Base-by-base conservation (phyloP, 139 green algal species). In the Chlamydomonas sp. region DNA sequence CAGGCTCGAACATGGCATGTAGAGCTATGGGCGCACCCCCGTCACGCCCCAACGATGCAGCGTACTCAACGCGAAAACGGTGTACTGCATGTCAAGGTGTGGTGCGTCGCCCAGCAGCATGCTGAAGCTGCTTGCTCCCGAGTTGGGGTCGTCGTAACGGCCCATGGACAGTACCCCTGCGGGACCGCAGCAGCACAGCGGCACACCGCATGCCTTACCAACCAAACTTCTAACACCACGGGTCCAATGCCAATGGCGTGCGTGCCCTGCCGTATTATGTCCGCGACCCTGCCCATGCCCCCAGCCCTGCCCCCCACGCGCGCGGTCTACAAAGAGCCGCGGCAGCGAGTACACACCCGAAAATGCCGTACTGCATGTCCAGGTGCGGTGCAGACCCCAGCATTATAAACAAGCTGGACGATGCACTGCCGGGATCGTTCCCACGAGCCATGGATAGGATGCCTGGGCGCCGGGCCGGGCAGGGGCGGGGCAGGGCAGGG, bases 71-170 rank as follows among this genome's bases (percentile, higher is more conserved):
- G 88, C 93, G 88, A 96, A 96, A 15, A 96, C 90, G 49, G 95
- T 95, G 90, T 97, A 98, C 59, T 95, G 62, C 90, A 96, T 95
- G 90, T 99, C 96, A 1, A 99, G 92, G 78, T 98, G 96, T 0
- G 95, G 95, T 0, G 96, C 95, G 20, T 94, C 59, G 0, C 95
- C 96, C 62, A 98, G 90, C 76, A 99, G 91, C 15, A 99, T 96
- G 78, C 92, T 97, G 89, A 99, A 98, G 63, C 92, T 97, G 10
- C 93, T 96, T 57, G 91, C 94, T 62, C 92, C 97, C 14, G 84
- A 95, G 91, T 98, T 95, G 49, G 96, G 97, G 85, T 98, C 97
- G 77, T 96, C 91, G 84, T 92, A 94, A 1, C 96, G 90, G 0
- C 91, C 97, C 95, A 99, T 97, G 8, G 92, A 97, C 64, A 98